Conservation (phyloP, 192 early-diverging fungal genomes). For the Fimicolochytrium jonesii region DNA sequence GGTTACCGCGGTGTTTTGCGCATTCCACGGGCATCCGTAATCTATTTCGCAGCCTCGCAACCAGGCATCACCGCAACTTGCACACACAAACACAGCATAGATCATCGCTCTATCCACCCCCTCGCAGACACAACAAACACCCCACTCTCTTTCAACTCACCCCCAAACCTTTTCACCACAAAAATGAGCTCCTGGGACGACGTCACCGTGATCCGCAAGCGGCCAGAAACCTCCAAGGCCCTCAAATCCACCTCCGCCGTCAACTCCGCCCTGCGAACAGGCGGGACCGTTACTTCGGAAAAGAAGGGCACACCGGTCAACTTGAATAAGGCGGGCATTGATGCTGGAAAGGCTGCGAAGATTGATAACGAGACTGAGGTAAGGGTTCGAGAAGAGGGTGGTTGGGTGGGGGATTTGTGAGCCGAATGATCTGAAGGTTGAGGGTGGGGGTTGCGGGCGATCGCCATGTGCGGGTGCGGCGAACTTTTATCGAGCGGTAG, state of each 20-base stretch:
- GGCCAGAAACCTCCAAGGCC: conserved; percentile 46
- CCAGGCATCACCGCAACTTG: too few species aligned
- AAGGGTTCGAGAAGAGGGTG: neutral
- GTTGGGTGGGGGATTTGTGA: neutral
- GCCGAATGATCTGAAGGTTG: too few species aligned
- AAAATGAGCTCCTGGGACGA: conserved; percentile 62
- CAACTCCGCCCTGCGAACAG: conserved; percentile 71
- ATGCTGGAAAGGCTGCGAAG: conserved; percentile 69
- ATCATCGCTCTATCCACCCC: neutral
- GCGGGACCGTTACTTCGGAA: conserved; percentile 66
- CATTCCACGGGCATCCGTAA: too few species aligned
- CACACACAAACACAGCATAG: too few species aligned
- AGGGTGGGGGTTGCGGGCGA: too few species aligned
- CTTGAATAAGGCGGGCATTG: conserved; percentile 29
- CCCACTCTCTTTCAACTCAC: neutral
- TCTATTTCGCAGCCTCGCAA: too few species aligned
- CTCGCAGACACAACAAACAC: neutral
- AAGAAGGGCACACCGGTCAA: conserved; percentile 61
- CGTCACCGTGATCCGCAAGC: conserved; percentile 77
- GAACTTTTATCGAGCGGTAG: too few species aligned
- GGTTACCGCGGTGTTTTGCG: too few species aligned
- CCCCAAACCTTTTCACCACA: neutral
- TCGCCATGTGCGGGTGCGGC: too few species aligned
- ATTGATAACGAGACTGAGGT: conserved; percentile 85
- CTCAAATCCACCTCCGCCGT: conserved; percentile 57